These are phyloP conservation scores for Chrysochromulina parva DNA, from an alignment of 78 protist species.

Conservation along the genomic window DNA sequence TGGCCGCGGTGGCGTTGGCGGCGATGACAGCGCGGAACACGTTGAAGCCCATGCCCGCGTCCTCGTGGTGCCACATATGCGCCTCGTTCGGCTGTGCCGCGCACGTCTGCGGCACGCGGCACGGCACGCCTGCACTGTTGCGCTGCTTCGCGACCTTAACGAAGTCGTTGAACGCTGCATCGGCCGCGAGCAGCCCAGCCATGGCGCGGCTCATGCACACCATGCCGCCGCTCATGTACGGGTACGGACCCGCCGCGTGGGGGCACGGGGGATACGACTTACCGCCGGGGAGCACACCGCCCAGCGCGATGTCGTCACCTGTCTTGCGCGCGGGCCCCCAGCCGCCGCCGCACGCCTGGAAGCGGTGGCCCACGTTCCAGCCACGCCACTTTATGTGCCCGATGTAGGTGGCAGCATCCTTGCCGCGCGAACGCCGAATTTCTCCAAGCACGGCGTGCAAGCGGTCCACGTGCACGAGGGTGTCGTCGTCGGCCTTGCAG, in stretches of 20 bases:
- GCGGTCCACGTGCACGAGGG: background rate
- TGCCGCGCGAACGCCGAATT: background rate
- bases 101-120: background rate
- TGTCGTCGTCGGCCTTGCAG: slow-evolving; percentile 27
- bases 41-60: background rate
- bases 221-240: slow-evolving; percentile 18
- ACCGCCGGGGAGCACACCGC: background rate
- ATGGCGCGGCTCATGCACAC: background rate
- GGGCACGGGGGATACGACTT: background rate
- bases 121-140: background rate
- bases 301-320: background rate
- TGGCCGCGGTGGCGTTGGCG: background rate
- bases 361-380: background rate
- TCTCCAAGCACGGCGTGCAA: background rate
- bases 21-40: background rate
- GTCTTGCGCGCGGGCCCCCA: background rate
- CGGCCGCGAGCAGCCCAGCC: background rate
- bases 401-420: background rate
- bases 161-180: background rate
- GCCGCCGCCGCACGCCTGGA: slow-evolving; percentile 31
- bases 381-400: slow-evolving; percentile 25
- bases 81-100: background rate
- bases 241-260: background rate
- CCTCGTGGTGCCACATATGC: slow-evolving; percentile 32
- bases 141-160: background rate